Conservation (phyloP, 2,329 filamentous ascomycete genomes). For the Monilinia fructigena region DNA sequence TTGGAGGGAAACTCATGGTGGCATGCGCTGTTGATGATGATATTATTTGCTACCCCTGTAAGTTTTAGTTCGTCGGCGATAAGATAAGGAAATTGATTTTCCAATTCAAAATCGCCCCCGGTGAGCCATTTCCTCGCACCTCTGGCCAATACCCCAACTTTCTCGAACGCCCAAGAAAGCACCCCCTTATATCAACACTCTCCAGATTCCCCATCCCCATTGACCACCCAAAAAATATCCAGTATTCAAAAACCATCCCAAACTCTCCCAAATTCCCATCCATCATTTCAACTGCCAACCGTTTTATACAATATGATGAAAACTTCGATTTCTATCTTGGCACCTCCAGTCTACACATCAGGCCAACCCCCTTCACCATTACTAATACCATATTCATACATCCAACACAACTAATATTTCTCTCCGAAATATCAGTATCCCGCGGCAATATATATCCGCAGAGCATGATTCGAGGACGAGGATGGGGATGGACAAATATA, state of each 20-base stretch:
- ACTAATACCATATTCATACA: neutral
- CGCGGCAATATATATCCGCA: neutral
- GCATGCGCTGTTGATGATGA: neutral
- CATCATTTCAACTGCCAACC: too few species aligned
- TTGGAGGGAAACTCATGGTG: neutral
- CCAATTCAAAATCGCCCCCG: neutral
- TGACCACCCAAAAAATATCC: too few species aligned
- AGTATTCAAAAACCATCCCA: too few species aligned
- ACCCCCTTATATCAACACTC: too few species aligned
- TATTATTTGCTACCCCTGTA: constrained; percentile 3
- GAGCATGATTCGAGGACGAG: too few species aligned
- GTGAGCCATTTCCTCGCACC: neutral
- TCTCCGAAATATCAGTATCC: neutral
- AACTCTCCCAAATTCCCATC: too few species aligned
- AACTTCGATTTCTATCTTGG: too few species aligned
- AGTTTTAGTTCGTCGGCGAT: constrained; percentile 10
- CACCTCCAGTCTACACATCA: too few species aligned
- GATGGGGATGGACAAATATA: neutral
- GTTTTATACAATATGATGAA: too few species aligned
- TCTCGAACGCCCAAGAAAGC: too few species aligned
- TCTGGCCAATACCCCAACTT: too few species aligned
- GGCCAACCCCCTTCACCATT: neutral
- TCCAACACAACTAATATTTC: neutral
- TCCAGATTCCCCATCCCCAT: too few species aligned
- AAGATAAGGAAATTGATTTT: constrained; percentile 14